Conservation (phyloP, 371 early-diverging fungal species). For the Chytridium lagenaria region DNA sequence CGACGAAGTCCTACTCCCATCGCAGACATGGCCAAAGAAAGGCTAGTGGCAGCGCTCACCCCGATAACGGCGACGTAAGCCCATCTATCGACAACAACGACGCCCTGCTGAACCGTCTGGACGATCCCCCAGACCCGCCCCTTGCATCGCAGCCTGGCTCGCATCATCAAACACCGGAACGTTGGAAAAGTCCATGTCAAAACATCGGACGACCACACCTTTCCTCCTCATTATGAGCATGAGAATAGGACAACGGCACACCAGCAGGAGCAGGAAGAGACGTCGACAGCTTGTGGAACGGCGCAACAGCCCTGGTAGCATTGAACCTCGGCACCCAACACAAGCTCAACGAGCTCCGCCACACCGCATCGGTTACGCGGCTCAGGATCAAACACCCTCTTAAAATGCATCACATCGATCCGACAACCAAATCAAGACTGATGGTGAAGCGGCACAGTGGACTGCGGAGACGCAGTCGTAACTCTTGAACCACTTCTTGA, state of each 20-base stretch:
- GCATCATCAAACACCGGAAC: constrained; percentile 26
- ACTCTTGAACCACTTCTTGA: constrained; percentile 65
- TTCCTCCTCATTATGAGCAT: background rate
- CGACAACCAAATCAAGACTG: constrained; percentile 65
- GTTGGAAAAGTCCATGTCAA: constrained; percentile 33
- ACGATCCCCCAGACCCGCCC: background rate
- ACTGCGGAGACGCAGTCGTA: constrained; percentile 66
- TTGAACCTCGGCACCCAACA: constrained; percentile 20
- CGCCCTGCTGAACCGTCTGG: background rate
- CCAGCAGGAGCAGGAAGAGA: background rate
- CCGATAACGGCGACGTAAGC: too few relatives aligned
- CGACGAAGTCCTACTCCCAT: too few relatives aligned
- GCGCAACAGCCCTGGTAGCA: background rate
- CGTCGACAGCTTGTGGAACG: background rate
- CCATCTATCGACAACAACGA: background rate
- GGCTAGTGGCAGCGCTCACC: too few relatives aligned
- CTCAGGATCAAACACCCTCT: constrained; percentile 72
- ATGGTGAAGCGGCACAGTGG: constrained; percentile 63
- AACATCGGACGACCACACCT: constrained; percentile 22
- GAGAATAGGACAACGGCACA: background rate
- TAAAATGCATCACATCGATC: constrained; percentile 73
- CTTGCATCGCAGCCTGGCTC: too few relatives aligned
- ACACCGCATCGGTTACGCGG: constrained; percentile 70
- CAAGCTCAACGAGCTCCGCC: constrained; percentile 20
- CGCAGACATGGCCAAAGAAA: too few relatives aligned